Base-by-base conservation (phyloP, 2,329 filamentous ascomycete species). In the Cytospora paraplurivora region DNA sequence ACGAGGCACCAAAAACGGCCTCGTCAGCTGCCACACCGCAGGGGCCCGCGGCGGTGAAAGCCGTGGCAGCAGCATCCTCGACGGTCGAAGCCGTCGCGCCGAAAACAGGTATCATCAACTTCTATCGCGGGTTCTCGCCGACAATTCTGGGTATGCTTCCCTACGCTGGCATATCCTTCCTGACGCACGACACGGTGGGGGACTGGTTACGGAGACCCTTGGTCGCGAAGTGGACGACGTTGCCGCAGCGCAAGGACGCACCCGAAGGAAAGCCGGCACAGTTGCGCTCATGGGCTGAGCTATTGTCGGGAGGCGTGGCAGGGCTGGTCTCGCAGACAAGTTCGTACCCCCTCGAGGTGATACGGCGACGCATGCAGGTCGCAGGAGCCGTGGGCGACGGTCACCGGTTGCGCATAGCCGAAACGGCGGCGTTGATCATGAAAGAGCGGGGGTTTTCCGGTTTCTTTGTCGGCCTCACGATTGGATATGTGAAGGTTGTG, bases 81-180 rank as follows among this genome's bases (percentile, higher is more conserved):
- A 75, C 78, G 0, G 78, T 86, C 0, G 80, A 82, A 27, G 77
- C 79, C 11, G 78, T 83, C 0, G 80, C 84, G 0, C 88, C 91
- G 0, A 82, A 81, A 33, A 83, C 82, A 12, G 94, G 94, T 4
- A 74, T 98, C 0, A 77, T 86, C 62, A 99, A 99, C 76, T 99
- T 99, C 75, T 99, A 97, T 77, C 88, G 95, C 56, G 95, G 95
- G 56, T 99, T 99, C 75, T 86, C 88, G 0, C 91, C 94, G 0
- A 98, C 95, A 0, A 77, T 99, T 6, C 82, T 96, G 65, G 95
- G 95, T 70, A 99, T 99, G 94, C 80, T 99, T 0, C 95, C 95
- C 0, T 99, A 99, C 72, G 95, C 95, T 1, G 95, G 95, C 70
- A 89, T 96, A 72, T 97, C 93, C 1, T 99, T 99, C 78, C 84